Evolutionary conservation across 2,329 filamentous ascomycete species (phyloP).

Genomic region (Fusarium circinatum): DNA sequence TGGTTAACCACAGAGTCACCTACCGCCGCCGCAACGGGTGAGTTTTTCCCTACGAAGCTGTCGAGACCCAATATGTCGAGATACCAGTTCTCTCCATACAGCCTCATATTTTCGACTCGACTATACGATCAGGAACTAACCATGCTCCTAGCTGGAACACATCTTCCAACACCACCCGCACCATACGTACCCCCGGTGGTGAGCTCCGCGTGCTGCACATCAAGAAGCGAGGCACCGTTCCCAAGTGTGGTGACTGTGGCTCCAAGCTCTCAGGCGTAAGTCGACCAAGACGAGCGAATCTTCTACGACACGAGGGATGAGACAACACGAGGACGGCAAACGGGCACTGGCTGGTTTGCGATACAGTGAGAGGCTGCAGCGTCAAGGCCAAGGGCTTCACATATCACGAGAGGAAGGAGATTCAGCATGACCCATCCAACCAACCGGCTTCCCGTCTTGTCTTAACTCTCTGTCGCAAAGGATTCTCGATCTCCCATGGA

Average conservation of each 20-base stretch:
- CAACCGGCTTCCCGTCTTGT: background rate
- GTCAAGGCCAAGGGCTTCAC: background rate
- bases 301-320: conserved; percentile 26
- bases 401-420: background rate
- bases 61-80: conserved; percentile 10
- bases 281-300: conserved; percentile 50
- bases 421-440: background rate
- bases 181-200: conserved; percentile 96
- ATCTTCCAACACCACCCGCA: conserved; percentile 93
- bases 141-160: conserved; percentile 86
- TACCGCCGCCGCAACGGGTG: conserved; percentile 85
- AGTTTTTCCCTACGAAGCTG: conserved; percentile 53
- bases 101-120: conserved; percentile 20
- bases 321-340: conserved; percentile 20
- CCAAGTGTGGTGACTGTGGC: conserved; percentile 99
- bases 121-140: conserved; percentile 23
- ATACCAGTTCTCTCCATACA: background rate
- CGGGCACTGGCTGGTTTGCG: conserved; percentile 1
- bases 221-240: conserved; percentile 98
- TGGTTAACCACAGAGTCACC: conserved; percentile 69
- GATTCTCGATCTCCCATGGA: background rate
- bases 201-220: conserved; percentile 97
- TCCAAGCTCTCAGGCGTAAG: conserved; percentile 97
- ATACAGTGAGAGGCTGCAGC: background rate
- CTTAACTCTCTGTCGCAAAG: conserved; percentile 16